A percentile compares a stretch with the other conserved stretches of the same genome.
These are phyloP conservation scores for Coleophoma crateriformis DNA, from an alignment of 2,329 filamentous ascomycete genomes.

Conservation along the genomic window DNA sequence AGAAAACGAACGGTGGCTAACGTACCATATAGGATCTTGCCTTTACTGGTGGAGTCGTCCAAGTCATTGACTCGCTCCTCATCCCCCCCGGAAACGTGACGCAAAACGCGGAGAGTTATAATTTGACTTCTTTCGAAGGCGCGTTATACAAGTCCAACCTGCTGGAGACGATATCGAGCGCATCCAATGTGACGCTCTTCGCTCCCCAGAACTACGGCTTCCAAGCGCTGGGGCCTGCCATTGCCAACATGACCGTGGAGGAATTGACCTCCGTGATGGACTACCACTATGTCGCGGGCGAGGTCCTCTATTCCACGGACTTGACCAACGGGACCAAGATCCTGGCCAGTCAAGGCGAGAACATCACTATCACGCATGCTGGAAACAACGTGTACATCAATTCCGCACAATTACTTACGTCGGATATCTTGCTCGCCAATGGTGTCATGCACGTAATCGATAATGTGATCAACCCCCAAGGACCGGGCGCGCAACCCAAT, in stretches of 20 bases:
- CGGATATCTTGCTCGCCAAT: slow-evolving; percentile 28
- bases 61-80: slow-evolving; percentile 46
- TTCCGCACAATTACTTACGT: slow-evolving; percentile 29
- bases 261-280: slow-evolving; percentile 25
- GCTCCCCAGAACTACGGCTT: slow-evolving; percentile 29
- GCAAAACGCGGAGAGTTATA: slow-evolving; percentile 29
- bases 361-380: slow-evolving; percentile 29
- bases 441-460: slow-evolving; percentile 31
- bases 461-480: slow-evolving; percentile 40
- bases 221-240: slow-evolving; percentile 27
- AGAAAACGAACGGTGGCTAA: slow-evolving; percentile 1
- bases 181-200: slow-evolving; percentile 46
- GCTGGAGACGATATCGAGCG: slow-evolving; percentile 28
- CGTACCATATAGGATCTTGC: slow-evolving; percentile 32
- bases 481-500: slow-evolving; percentile 29
- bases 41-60: slow-evolving; percentile 44
- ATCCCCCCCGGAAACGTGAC: slow-evolving; percentile 38
- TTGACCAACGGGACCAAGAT: slow-evolving; percentile 25
- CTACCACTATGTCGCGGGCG: slow-evolving; percentile 27
- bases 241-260: slow-evolving; percentile 21
- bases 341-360: slow-evolving; percentile 22
- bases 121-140: slow-evolving; percentile 31
- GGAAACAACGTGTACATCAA: slow-evolving; percentile 34
- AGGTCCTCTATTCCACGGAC: slow-evolving; percentile 24
- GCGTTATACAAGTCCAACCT: slow-evolving; percentile 25